Evolutionary conservation across 305 asterid species (phyloP).

Genomic region (Solanum hybrid): DNA sequence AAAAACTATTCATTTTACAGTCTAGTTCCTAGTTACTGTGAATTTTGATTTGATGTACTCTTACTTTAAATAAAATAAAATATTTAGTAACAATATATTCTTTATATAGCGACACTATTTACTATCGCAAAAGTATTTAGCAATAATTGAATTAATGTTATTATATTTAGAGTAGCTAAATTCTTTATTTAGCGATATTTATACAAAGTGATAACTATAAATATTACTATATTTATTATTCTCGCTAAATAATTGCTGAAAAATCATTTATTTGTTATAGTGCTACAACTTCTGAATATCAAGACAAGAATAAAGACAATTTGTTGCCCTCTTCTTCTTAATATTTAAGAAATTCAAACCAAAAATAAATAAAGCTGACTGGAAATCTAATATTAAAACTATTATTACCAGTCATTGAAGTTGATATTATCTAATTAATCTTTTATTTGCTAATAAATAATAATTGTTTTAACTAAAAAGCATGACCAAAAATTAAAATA

Average conservation of each 20-base stretch:
- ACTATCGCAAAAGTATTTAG: too few relatives aligned
- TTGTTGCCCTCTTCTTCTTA: background rate
- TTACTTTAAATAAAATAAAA: too few relatives aligned
- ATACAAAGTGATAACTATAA: background rate
- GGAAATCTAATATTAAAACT: background rate
- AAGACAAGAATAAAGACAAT: background rate
- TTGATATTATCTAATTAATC: background rate
- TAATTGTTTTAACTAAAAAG: background rate
- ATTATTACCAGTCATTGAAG: background rate
- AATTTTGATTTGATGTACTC: background rate
- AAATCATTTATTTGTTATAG: background rate
- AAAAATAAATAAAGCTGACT: background rate
- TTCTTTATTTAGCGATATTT: background rate
- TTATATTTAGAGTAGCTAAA: too few relatives aligned
- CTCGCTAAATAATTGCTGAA: too few relatives aligned
- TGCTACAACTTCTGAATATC: background rate
- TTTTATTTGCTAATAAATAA: background rate
- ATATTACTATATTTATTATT: too few relatives aligned
- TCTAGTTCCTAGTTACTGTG: background rate
- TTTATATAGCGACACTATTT: background rate
- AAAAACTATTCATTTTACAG: background rate
- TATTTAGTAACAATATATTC: background rate
- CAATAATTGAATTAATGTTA: background rate
- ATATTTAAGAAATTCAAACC: background rate
- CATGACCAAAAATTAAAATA: background rate